Evolutionary conservation across 805 yeast species (phyloP).

Genomic region (Candida rishiriensis): DNA sequence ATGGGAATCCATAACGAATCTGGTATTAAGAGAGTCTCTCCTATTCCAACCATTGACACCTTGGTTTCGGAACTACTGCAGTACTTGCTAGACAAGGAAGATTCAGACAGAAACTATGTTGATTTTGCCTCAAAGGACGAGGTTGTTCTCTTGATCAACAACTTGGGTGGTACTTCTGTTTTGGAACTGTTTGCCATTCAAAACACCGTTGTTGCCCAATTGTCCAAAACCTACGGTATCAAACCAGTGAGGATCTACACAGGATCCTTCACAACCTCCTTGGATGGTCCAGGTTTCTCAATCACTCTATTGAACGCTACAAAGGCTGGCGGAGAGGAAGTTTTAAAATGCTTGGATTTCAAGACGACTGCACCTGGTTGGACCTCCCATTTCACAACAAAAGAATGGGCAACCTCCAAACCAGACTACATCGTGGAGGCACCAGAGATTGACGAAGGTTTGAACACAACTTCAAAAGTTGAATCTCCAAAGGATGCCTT

Average conservation of each 20-base stretch:
- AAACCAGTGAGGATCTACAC: slow-evolving; percentile 64
- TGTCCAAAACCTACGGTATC: slow-evolving; percentile 49
- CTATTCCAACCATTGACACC: slow-evolving; percentile 67
- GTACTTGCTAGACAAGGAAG: slow-evolving; percentile 56
- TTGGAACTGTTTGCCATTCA: slow-evolving; percentile 75
- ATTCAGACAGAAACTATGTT: slow-evolving; percentile 78
- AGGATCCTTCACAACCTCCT: slow-evolving; percentile 83
- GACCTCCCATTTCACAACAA: slow-evolving; percentile 42
- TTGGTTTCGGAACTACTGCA: slow-evolving; percentile 56
- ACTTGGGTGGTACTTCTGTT: slow-evolving; percentile 84
- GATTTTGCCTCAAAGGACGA: slow-evolving; percentile 55
- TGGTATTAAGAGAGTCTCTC: slow-evolving; percentile 60
- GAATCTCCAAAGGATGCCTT: slow-evolving; percentile 28
- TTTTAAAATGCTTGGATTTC: slow-evolving; percentile 57
- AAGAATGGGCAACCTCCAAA: slow-evolving; percentile 18
- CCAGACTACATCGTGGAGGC: slow-evolving; percentile 26
- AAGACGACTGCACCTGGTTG: slow-evolving; percentile 83
- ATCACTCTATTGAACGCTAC: slow-evolving; percentile 74
- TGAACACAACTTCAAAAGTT: slow-evolving; percentile 20
- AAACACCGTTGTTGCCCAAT: slow-evolving; percentile 48
- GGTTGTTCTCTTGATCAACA: slow-evolving; percentile 71
- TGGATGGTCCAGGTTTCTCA: slow-evolving; percentile 90
- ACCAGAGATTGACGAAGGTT: slow-evolving; percentile 30
- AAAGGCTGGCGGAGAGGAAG: slow-evolving; percentile 40
- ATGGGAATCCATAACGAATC: slow-evolving; percentile 97